These are phyloP conservation scores for Fraxinus paxiana DNA, from an alignment of 305 asterid species.

Conservation along the genomic window DNA sequence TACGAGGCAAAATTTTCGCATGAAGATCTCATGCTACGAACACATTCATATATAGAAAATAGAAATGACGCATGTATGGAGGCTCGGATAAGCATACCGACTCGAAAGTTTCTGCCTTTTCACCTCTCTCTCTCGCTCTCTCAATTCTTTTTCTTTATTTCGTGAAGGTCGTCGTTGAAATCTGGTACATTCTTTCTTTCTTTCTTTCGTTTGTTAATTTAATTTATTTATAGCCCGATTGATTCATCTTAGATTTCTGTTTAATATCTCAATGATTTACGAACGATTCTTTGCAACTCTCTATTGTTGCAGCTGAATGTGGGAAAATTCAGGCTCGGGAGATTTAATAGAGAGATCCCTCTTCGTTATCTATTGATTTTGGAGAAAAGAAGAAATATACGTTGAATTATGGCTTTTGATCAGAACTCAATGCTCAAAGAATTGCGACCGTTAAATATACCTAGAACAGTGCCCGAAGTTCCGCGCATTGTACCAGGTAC, in stretches of 20 bases:
- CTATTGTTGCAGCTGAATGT: slow-evolving; percentile 28
- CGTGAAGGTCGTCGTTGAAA: neutral
- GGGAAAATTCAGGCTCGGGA: slow-evolving; percentile 1
- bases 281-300: neutral
- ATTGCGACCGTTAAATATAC: slow-evolving; percentile 69
- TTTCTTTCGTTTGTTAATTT: neutral
- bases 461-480: slow-evolving; percentile 54
- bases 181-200: neutral
- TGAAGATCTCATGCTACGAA: neutral
- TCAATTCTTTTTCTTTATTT: neutral
- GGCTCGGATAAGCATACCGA: neutral
- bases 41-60: neutral
- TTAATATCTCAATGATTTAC: neutral
- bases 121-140: neutral
- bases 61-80: neutral
- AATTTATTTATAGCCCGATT: neutral
- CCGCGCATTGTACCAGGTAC: slow-evolving; percentile 53
- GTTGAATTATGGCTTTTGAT: slow-evolving; percentile 66
- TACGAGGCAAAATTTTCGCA: neutral
- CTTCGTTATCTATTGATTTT: slow-evolving; percentile 12
- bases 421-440: slow-evolving; percentile 65
- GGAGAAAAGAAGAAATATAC: slow-evolving; percentile 4
- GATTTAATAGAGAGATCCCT: slow-evolving; percentile 11
- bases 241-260: neutral
- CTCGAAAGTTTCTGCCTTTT: neutral